Conservation (phyloP, 139 green algal genomes). For the Micractinium sp. region DNA sequence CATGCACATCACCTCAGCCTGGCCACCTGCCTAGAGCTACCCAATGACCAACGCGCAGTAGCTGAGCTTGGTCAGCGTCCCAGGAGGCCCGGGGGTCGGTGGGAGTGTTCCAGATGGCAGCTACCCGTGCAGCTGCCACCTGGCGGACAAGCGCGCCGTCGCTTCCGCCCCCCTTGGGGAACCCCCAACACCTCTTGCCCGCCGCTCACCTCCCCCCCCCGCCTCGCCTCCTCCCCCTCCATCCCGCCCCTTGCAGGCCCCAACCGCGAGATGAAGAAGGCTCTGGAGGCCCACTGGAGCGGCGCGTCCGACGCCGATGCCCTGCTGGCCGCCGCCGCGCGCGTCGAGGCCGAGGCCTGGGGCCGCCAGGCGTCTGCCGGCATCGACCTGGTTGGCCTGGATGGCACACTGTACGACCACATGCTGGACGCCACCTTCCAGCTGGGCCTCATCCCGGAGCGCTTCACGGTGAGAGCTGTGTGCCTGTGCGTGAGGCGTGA, state of each 20-base stretch:
- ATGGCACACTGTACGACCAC: constrained; percentile 91
- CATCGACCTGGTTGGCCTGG: constrained; percentile 75
- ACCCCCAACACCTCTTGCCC: not conserved
- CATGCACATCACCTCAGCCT: not conserved
- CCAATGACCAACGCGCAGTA: not conserved
- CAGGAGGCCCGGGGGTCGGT: not conserved
- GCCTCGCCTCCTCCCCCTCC: constrained; percentile 62
- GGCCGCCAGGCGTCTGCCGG: constrained; percentile 55
- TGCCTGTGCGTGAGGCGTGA: no score
- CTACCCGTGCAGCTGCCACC: not conserved
- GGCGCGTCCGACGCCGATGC: constrained; percentile 44
- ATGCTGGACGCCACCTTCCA: constrained; percentile 83
- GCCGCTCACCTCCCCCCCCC: no score
- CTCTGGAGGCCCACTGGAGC: constrained; percentile 85
- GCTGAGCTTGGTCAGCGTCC: no score
- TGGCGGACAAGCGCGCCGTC: not conserved
- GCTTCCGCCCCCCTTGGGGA: not conserved
- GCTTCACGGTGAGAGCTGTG: constrained; percentile 67
- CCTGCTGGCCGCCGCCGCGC: constrained; percentile 54
- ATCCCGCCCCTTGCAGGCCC: constrained; percentile 35
- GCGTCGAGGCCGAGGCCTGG: constrained; percentile 64
- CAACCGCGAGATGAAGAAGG: constrained; percentile 88
- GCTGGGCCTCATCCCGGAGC: constrained; percentile 73
- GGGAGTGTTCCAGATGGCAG: not conserved
- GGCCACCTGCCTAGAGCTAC: not conserved